phyloP scores from a whole-genome alignment of 441 rosid genomes.

The Syzygium syzygioides region DNA sequence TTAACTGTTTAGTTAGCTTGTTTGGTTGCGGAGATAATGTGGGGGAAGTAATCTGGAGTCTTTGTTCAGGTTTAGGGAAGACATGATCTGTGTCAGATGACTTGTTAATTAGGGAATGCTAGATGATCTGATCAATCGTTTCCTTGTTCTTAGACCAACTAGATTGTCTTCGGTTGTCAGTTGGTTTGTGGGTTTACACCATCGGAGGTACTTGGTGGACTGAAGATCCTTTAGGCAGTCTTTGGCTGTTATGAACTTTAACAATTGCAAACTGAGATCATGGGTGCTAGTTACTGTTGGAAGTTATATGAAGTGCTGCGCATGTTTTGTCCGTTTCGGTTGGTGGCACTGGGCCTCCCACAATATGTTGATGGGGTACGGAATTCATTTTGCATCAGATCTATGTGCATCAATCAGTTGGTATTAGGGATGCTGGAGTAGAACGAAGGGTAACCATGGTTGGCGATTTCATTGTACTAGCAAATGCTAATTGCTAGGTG shows the following conservation, averaged over 20 bases:
- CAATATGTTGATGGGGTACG: background rate
- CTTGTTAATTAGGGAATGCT: background rate
- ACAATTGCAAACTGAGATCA: background rate
- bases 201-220: background rate
- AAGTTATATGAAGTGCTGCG: background rate
- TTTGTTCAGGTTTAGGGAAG: background rate
- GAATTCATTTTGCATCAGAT: background rate
- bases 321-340: background rate
- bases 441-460: background rate
- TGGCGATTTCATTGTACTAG: background rate
- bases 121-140: constrained; percentile 1
- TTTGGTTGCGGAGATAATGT: constrained; percentile 9
- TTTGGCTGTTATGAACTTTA: background rate
- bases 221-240: background rate
- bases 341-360: background rate
- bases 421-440: background rate
- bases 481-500: background rate
- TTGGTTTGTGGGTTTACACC: background rate
- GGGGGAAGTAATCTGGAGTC: background rate
- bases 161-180: background rate
- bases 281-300: background rate
- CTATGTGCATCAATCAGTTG: background rate
- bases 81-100: background rate
- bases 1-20: background rate
- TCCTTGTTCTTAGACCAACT: background rate